Conservation (phyloP, 805 yeast species). For the Kodamaea jinghongensis region DNA sequence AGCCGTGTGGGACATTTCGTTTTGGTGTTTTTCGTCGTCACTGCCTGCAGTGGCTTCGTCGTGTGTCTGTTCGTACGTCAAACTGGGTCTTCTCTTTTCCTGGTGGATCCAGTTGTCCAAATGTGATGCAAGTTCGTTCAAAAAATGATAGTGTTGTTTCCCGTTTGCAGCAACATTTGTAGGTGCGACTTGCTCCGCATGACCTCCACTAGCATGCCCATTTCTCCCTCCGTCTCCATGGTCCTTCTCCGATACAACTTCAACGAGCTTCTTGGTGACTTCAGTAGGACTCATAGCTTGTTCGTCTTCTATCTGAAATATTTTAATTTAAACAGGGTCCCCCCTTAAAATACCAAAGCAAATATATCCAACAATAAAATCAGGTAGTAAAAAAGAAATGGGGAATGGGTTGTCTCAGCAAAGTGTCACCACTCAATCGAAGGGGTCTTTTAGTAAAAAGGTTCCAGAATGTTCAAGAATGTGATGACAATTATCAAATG, state of each 20-base stretch:
- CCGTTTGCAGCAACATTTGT: too few relatives aligned
- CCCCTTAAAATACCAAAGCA: constrained; percentile 1
- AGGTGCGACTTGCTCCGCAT: too few relatives aligned
- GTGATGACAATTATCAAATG: too few relatives aligned
- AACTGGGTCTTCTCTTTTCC: constrained; percentile 4
- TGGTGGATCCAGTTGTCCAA: too few relatives aligned
- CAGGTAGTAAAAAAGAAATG: too few relatives aligned
- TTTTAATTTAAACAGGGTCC: constrained; percentile 1
- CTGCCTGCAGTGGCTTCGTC: constrained; percentile 5
- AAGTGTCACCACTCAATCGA: too few relatives aligned
- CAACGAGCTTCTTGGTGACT: neutral
- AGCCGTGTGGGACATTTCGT: neutral
- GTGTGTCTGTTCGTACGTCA: constrained; percentile 5
- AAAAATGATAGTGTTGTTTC: too few relatives aligned
- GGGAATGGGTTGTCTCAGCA: too few relatives aligned
- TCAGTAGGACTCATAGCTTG: neutral
- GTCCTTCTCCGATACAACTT: neutral
- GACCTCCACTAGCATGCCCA: neutral
- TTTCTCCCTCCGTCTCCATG: neutral
- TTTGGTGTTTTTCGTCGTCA: neutral
- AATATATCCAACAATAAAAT: too few relatives aligned
- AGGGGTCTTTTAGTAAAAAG: too few relatives aligned
- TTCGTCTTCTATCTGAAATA: neutral
- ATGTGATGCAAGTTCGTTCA: too few relatives aligned
- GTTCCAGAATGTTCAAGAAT: too few relatives aligned